These are phyloP conservation scores for Colletotrichum salicis DNA, from an alignment of 2,329 filamentous ascomycete genomes.

Conservation along the genomic window DNA sequence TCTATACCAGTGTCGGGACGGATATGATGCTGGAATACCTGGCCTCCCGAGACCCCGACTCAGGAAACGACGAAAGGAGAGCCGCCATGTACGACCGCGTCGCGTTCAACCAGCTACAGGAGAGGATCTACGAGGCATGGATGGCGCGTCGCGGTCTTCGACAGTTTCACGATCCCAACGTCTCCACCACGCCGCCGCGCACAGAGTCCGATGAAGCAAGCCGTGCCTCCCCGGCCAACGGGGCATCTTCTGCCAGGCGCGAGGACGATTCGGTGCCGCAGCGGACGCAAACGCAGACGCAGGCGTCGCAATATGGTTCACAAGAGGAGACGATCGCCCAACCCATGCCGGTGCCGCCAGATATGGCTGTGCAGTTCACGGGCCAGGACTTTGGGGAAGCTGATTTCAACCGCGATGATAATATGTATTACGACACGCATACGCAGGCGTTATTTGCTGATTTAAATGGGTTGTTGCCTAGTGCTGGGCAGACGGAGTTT, in stretches of 20 bases:
- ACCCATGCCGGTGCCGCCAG: constrained; percentile 5
- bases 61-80: not conserved
- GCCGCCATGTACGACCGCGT: not conserved
- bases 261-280: not conserved
- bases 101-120: constrained; percentile 1
- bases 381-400: not conserved
- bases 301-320: not conserved
- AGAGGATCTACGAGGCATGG: constrained; percentile 27
- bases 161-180: not conserved
- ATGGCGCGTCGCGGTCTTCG: constrained; percentile 4
- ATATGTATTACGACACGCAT: not conserved
- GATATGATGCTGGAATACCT: constrained; percentile 4
- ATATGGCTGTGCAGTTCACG: not conserved
- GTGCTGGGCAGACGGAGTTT: not conserved
- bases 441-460: not conserved
- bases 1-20: not conserved
- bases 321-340: not conserved
- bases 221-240: not conserved
- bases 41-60: not conserved
- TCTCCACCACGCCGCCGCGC: constrained; percentile 18
- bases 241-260: not conserved
- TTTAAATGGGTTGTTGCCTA: constrained; percentile 1
- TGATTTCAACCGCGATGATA: not conserved
- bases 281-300: not conserved
- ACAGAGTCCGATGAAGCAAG: constrained; percentile 17